Base-by-base conservation (phyloP, 1,284 basidiomycete genomes). In the Ustilago curta region DNA sequence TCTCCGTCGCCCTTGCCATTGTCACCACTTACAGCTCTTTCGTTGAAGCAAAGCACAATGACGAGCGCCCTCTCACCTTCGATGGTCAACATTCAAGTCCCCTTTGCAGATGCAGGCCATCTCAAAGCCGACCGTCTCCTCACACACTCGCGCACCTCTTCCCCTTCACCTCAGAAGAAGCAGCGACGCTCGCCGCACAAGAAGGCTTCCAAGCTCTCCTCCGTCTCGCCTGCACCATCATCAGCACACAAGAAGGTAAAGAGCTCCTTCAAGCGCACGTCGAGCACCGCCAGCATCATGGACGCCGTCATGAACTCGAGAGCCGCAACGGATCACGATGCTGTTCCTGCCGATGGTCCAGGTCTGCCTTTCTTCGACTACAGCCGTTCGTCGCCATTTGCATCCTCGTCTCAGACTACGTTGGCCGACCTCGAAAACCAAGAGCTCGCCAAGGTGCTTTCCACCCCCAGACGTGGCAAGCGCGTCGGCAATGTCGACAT, bases 401-500 rank as follows among this genome's bases (percentile, higher is more conserved):
- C 70, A 21, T 73, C 61, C 4, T 64, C 65, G 16, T 73, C 70
- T 12, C 57, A 68, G 52, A 69, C 65, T n/a, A 73, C 70, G 7
- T 61, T 73, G 19, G 70, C 70, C 23, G 65, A 73, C 44, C 57
- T 68, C 54, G 70, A 69, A 9, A 60, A 54, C 25, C 23, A 71
- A 12, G 49, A 54, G 35, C 44, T 45, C 44, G 47, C 42, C 58
- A 70, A 70, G 31, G 61, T 74, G 47, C 71, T 74, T n/a, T 66
- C 66, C 2, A 73, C 74, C 1, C 74, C 74, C 40, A 60, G 74
- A 4, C 62, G 74, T 21, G 74, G 74, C 43, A 74, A 71, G 58
- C 53, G 74, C 27, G 62, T 77, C 18, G 74, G 70, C 37, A 65
- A 73, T 25, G 74, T 77, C 42, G 23, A 77, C 59, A 73, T 77